Evolutionary conservation across 192 early-diverging fungal species (phyloP).

Genomic region (Podila horticola): DNA sequence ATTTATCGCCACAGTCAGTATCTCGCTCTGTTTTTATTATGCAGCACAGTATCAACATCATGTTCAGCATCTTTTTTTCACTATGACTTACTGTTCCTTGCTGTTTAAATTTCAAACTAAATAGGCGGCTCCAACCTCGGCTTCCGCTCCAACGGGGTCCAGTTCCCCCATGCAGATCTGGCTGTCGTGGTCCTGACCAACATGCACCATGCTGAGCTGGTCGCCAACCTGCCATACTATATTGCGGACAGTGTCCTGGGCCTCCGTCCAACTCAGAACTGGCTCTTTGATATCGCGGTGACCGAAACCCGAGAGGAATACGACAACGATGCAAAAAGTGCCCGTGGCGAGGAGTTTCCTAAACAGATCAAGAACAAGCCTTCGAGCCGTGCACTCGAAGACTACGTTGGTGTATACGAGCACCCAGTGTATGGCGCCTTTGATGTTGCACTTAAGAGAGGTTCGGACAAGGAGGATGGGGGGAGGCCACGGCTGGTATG

Average conservation of each 20-base stretch:
- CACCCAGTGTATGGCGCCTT: constrained; percentile 6
- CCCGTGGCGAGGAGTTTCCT: background rate
- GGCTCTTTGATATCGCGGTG: constrained; percentile 12
- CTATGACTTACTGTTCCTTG: no score
- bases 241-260: constrained; percentile 14
- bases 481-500: no score
- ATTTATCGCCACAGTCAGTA: constrained; percentile 1
- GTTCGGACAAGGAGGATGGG: no score
- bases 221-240: background rate
- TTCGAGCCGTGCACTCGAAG: background rate
- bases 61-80: background rate
- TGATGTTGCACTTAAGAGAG: no score
- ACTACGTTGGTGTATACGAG: constrained; percentile 10
- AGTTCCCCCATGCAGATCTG: constrained; percentile 13
- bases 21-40: background rate
- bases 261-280: constrained; percentile 19
- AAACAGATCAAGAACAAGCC: constrained; percentile 1
- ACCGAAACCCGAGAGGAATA: background rate
- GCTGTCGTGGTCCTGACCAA: background rate
- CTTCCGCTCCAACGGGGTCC: background rate
- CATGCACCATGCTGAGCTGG: background rate
- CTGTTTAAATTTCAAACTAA: background rate
- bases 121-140: constrained; percentile 7
- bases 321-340: background rate
- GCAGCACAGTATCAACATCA: background rate